A percentile compares a stretch with the other conserved stretches of the same genome.
Evolutionary conservation across 2,329 filamentous ascomycete genomes (phyloP).

Genomic region (Plenodomus lindquistii): DNA sequence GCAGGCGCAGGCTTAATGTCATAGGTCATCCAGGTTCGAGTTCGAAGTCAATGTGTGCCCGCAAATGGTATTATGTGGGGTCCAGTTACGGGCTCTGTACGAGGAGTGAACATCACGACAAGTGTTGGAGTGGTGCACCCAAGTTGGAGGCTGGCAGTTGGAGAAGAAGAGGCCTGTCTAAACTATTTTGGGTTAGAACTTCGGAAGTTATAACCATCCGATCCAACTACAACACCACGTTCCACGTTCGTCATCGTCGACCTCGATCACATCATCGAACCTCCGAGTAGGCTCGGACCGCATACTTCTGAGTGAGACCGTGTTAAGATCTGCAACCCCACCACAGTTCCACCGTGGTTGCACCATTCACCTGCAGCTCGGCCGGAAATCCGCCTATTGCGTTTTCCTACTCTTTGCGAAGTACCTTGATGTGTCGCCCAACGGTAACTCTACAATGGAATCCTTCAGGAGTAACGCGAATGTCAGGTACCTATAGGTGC

Average conservation of each 20-base stretch:
- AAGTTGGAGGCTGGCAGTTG: too few relatives aligned
- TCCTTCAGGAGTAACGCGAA: constrained; percentile 29
- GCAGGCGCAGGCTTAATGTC: too few relatives aligned
- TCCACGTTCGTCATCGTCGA: constrained; percentile 11
- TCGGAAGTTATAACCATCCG: too few relatives aligned
- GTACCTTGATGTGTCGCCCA: constrained; percentile 32
- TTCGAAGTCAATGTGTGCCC: not conserved
- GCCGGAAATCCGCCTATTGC: not conserved
- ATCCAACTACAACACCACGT: not conserved
- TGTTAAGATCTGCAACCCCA: not conserved
- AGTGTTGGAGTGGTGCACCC: not conserved
- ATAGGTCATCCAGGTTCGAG: too few relatives aligned
- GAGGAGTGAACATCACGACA: not conserved
- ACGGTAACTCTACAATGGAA: constrained; percentile 28
- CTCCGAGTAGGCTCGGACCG: not conserved
- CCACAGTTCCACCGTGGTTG: not conserved
- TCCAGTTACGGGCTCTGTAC: too few relatives aligned
- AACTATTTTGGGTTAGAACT: not conserved
- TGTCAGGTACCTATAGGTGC: constrained; percentile 21
- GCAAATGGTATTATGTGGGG: too few relatives aligned
- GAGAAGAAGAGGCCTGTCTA: not conserved
- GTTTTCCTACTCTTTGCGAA: constrained; percentile 27
- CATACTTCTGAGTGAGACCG: not conserved
- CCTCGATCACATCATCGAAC: constrained; percentile 15
- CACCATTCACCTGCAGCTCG: not conserved